These are phyloP conservation scores for Synura sp. DNA, from an alignment of 352 stramenopile genomes.

Conservation along the genomic window DNA sequence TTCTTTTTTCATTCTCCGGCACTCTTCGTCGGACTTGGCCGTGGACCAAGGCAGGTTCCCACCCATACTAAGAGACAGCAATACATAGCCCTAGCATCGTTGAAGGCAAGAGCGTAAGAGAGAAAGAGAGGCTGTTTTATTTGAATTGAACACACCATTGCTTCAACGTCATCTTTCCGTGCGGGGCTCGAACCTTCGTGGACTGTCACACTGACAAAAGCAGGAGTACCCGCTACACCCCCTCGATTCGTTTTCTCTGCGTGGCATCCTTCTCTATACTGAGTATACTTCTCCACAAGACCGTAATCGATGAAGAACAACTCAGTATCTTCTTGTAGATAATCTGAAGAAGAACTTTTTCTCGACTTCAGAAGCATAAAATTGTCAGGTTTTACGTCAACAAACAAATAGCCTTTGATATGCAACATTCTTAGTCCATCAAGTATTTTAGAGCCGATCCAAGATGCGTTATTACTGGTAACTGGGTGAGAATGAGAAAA, in stretches of 20 bases:
- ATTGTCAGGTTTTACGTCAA: slow-evolving; percentile 31
- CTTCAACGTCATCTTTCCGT: not conserved
- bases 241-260: not conserved
- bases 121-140: not conserved
- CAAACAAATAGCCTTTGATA: not conserved
- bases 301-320: slow-evolving; percentile 19
- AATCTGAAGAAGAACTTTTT: not conserved
- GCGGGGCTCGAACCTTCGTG: not conserved
- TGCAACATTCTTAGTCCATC: not conserved
- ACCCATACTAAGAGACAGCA: not conserved
- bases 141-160: not conserved
- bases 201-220: not conserved
- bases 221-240: not conserved
- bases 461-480: not conserved
- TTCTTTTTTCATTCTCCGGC: not conserved
- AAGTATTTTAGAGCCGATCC: not conserved
- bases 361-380: slow-evolving; percentile 16
- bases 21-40: not conserved
- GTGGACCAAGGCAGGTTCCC: not conserved
- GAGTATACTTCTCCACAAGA: not conserved
- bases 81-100: slow-evolving; percentile 31
- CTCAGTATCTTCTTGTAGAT: not conserved
- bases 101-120: not conserved
- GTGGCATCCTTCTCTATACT: not conserved
- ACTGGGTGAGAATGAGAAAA: not conserved